A percentile compares a stretch with the other conserved stretches of the same genome.
Evolutionary conservation across 2,329 filamentous ascomycete genomes (phyloP).

Genomic region (Penicillium sp.): DNA sequence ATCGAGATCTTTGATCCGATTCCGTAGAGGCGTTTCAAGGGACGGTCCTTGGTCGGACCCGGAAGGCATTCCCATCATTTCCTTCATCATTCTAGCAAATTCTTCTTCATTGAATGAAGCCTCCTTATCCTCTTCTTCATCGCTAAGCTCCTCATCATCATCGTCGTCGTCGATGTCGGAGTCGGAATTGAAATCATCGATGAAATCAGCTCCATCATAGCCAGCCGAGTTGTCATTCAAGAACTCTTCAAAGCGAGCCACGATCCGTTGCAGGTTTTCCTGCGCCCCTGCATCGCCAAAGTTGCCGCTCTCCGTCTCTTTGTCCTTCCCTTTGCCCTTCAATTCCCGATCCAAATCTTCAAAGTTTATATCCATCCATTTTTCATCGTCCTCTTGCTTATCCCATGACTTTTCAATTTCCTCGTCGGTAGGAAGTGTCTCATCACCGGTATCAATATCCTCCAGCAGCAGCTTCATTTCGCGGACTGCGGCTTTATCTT

Average conservation of each 20-base stretch:
- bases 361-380: constrained; percentile 91
- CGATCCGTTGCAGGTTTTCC: constrained; percentile 79
- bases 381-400: constrained; percentile 76
- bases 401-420: constrained; percentile 74
- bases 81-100: constrained; percentile 85
- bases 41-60: constrained; percentile 33
- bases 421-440: constrained; percentile 68
- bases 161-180: constrained; percentile 59
- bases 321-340: constrained; percentile 55
- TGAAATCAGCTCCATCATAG: constrained; percentile 73
- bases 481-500: constrained; percentile 69
- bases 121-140: constrained; percentile 72
- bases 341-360: constrained; percentile 86
- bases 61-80: constrained; percentile 78
- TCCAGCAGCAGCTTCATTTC: constrained; percentile 78
- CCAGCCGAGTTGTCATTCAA: constrained; percentile 84
- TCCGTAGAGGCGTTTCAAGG: constrained; percentile 26
- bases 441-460: constrained; percentile 74
- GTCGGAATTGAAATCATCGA: constrained; percentile 71
- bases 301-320: constrained; percentile 30
- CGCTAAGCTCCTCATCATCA: constrained; percentile 59
- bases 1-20: constrained; percentile 53
- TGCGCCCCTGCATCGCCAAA: constrained; percentile 53
- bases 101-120: constrained; percentile 83
- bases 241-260: constrained; percentile 90